phyloP scores from a whole-genome alignment of 257 asterid species.

The Lithospermum erythrorhizon region DNA sequence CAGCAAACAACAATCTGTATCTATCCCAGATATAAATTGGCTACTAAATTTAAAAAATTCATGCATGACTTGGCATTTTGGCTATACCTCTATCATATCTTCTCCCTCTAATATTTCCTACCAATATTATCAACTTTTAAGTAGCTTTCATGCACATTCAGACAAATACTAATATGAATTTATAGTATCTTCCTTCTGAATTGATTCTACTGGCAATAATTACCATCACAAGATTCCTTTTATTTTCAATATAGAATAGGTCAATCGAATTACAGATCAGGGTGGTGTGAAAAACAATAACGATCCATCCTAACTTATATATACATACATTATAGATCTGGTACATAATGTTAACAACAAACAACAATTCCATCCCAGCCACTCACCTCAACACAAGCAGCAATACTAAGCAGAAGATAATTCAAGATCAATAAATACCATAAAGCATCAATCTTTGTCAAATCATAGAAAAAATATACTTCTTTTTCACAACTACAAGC shows the following conservation, averaged over 20 bases:
- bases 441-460: background rate
- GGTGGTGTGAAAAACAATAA: background rate
- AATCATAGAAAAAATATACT: background rate
- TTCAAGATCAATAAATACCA: conserved; percentile 12
- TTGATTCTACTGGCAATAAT: background rate
- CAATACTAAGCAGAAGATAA: conserved; percentile 5
- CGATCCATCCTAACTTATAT: background rate
- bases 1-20: background rate
- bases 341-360: background rate
- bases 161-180: background rate
- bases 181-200: background rate
- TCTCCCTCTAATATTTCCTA: background rate
- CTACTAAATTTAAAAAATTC: background rate
- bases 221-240: background rate
- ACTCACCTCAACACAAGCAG: conserved; percentile 4
- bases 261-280: conserved; percentile 12
- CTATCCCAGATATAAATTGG: background rate
- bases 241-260: background rate
- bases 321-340: conserved; percentile 18
- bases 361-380: conserved; percentile 11
- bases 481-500: background rate
- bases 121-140: background rate
- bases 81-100: background rate
- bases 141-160: background rate
- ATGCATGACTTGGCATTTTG: background rate